Evolutionary conservation across 352 stramenopile species (phyloP).

Genomic region (Phytophthora ohioensis): DNA sequence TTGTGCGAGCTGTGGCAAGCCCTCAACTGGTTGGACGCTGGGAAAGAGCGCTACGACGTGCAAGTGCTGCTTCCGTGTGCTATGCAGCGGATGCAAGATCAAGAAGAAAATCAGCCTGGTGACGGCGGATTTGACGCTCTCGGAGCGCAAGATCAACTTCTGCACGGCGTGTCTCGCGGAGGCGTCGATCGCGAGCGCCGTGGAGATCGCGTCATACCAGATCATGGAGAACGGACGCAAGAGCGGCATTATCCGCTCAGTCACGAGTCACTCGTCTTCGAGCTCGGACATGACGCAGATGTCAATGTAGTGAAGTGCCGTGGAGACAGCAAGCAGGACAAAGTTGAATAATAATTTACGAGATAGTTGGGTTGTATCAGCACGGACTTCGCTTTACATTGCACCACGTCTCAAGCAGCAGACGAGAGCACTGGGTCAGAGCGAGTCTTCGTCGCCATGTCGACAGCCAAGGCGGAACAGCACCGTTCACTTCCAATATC

Average conservation of each 20-base stretch:
- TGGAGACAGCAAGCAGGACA: conserved; percentile 16
- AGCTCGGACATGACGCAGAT: conserved; percentile 38
- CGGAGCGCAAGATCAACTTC: conserved; percentile 48
- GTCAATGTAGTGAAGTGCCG: conserved; percentile 26
- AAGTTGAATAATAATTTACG: conserved; percentile 40
- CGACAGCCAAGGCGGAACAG: not conserved
- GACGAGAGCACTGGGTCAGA: no score
- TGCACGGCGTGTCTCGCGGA: conserved; percentile 41
- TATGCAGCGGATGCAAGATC: conserved; percentile 47
- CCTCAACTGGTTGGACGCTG: conserved; percentile 40
- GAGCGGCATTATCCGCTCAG: conserved; percentile 35
- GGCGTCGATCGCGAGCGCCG: conserved; percentile 29
- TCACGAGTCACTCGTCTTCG: conserved; percentile 37
- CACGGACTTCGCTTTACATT: not conserved
- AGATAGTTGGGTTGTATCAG: conserved; percentile 14
- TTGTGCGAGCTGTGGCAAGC: conserved; percentile 33
- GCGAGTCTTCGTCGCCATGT: not conserved
- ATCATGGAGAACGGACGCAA: conserved; percentile 47
- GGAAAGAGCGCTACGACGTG: conserved; percentile 39
- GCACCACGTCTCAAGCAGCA: not conserved
- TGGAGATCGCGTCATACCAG: conserved; percentile 39
- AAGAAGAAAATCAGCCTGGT: conserved; percentile 53
- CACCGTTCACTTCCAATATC: not conserved
- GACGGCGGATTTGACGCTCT: conserved; percentile 43
- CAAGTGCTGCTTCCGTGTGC: conserved; percentile 45